phyloP scores from a whole-genome alignment of 306 rosid genomes.

The Ochetophila trinervis region DNA sequence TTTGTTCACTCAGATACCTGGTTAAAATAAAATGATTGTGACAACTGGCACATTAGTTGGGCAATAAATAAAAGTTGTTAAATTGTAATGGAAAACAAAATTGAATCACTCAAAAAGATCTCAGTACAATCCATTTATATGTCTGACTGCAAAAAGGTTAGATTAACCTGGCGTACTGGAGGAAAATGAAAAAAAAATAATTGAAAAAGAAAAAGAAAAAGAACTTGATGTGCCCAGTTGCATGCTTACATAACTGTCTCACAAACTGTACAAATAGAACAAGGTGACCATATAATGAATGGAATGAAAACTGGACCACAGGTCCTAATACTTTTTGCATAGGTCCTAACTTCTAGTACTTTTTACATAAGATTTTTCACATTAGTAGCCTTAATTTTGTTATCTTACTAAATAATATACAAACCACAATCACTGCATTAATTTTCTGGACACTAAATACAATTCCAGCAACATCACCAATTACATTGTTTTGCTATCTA shows the following conservation, averaged over 20 bases:
- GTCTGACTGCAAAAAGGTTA: not conserved
- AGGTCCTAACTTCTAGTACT: no score
- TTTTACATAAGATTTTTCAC: no score
- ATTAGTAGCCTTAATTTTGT: no score
- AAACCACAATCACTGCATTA: no score
- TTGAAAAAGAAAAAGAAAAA: no score
- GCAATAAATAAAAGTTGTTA: not conserved
- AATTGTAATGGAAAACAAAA: not conserved
- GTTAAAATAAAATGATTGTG: slow-evolving; percentile 29
- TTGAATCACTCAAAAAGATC: not conserved
- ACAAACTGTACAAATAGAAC: not conserved
- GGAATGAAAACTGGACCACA: not conserved
- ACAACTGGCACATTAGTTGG: slow-evolving; percentile 16
- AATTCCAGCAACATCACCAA: no score
- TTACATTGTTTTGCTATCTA: no score
- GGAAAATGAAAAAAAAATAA: not conserved
- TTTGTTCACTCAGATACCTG: slow-evolving; percentile 83
- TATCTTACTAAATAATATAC: no score
- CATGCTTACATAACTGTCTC: not conserved
- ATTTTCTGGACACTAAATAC: no score
- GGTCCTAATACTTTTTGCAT: no score
- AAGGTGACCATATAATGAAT: not conserved
- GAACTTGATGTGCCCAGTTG: not conserved
- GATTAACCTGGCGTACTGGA: not conserved
- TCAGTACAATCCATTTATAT: not conserved